Percentiles rank a stretch among this genome's conserved stretches.
These are phyloP conservation scores for Phalaenopsis equestris DNA, from an alignment of 106 monocot species.

Conservation along the genomic window DNA sequence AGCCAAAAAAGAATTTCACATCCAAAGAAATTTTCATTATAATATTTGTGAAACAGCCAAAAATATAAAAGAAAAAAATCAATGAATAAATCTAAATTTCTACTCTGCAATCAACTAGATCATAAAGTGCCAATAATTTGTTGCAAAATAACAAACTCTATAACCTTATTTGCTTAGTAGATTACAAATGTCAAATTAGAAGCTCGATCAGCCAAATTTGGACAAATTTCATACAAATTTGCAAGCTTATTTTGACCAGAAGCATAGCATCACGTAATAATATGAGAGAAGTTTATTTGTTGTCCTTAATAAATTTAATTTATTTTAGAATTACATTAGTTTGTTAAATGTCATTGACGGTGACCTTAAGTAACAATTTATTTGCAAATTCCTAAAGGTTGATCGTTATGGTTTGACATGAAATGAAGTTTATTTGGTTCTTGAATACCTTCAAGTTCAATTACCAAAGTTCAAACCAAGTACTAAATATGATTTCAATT, in stretches of 20 bases:
- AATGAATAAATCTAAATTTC: background rate
- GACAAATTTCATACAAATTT: background rate
- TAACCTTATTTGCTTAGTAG: background rate
- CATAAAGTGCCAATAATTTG: no score
- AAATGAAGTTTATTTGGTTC: background rate
- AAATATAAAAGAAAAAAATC: background rate
- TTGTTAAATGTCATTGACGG: background rate
- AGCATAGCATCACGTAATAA: background rate
- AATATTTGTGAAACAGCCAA: background rate
- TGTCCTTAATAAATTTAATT: background rate
- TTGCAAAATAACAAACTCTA: background rate
- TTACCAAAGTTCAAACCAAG: no score
- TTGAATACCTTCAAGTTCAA: background rate
- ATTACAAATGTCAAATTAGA: background rate
- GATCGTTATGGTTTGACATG: background rate
- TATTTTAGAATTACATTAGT: background rate
- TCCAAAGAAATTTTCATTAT: background rate
- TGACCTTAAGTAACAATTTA: background rate
- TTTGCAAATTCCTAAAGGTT: background rate
- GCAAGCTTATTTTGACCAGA: background rate
- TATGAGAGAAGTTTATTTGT: background rate
- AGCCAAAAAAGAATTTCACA: background rate
- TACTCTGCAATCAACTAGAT: background rate
- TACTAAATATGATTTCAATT: no score
- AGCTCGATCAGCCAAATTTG: no score